Base-by-base conservation (phyloP, 331 rosid genomes). In the Acacia concinna region DNA sequence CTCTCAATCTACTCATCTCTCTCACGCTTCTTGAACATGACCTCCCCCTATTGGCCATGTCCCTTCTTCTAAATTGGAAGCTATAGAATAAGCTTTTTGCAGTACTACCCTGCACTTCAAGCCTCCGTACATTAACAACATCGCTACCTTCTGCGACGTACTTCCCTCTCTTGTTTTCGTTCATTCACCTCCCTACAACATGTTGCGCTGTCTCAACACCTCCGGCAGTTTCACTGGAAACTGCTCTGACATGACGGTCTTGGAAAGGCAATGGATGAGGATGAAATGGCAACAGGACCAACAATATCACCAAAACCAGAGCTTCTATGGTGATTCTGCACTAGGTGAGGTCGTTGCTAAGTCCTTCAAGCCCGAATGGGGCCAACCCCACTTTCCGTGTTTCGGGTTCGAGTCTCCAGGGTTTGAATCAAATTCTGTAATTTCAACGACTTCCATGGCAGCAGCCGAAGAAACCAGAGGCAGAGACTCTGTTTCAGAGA, bases 201-300 rank as follows among this genome's bases (percentile, higher is more conserved):
- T 92, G 93, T 68, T 91, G 84, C 91, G 91, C 89, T 87, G 91
- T 75, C 74, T 84, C 35, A 87, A 79, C 80, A 47, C 78, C 27
- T 74, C 83, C 3, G 88, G 81, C 51, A 81, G 71, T 12, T 23
- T 72, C 14, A 77, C 80, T 10, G 97, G 83, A 6, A 88, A 71
- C 77, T 80, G 85, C 59, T 77, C 91, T 46, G 90, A 94, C 80
- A 79, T 86, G 88, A 82, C 95, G 18, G 85, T 82, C 41, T 68
- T 84, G 74, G 96, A 92, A 83, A 80, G 92, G 70, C 94, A 94
- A 82, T 82, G 83, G 71, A 72, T 74, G 56, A 79, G 79, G 18
- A 40, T 79, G 64, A 87, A 78, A 79, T 86, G 86, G 87, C 89
- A 71, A 64, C 84, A 78, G 18, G 69, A 82, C 3, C 78, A 62